These are phyloP conservation scores for Beta macrorhiza DNA, from an alignment of 179 eudicot genomes.

Conservation along the genomic window DNA sequence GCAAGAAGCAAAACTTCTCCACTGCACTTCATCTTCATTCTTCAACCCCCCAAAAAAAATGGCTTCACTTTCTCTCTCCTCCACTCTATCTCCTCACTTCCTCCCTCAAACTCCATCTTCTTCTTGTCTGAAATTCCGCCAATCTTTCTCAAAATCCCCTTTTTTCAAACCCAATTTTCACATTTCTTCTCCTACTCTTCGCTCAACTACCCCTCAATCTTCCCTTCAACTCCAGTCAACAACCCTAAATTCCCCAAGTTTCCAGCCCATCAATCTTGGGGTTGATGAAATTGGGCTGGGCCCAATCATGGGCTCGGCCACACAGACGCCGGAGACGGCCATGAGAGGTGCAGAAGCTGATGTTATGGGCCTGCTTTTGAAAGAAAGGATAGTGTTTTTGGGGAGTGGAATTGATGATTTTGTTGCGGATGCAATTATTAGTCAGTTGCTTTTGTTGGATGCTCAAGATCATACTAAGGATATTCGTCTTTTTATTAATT, in stretches of 20 bases:
- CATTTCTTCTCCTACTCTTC: conserved; percentile 18
- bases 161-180: conserved; percentile 16
- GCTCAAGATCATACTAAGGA: conserved; percentile 75
- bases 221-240: conserved; percentile 21
- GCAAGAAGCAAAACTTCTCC: neutral
- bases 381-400: conserved; percentile 77
- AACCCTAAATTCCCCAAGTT: conserved; percentile 21
- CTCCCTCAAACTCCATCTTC: conserved; percentile 15
- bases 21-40: conserved; percentile 8
- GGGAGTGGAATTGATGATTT: conserved; percentile 70
- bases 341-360: conserved; percentile 69
- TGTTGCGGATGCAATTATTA: conserved; percentile 71
- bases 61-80: conserved; percentile 24
- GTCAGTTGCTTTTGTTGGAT: conserved; percentile 77
- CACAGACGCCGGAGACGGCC: conserved; percentile 60
- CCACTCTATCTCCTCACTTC: conserved; percentile 27
- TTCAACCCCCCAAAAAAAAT: conserved; percentile 9
- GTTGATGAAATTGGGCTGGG: conserved; percentile 20
- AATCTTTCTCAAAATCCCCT: conserved; percentile 21
- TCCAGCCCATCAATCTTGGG: conserved; percentile 14
- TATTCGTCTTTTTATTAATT: conserved; percentile 76
- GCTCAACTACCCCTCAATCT: conserved; percentile 4
- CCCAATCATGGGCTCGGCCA: conserved; percentile 32
- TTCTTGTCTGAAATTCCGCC: conserved; percentile 22
- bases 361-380: conserved; percentile 70